phyloP scores from a whole-genome alignment of 345 rosid genomes.

The Moringa oleifera region DNA sequence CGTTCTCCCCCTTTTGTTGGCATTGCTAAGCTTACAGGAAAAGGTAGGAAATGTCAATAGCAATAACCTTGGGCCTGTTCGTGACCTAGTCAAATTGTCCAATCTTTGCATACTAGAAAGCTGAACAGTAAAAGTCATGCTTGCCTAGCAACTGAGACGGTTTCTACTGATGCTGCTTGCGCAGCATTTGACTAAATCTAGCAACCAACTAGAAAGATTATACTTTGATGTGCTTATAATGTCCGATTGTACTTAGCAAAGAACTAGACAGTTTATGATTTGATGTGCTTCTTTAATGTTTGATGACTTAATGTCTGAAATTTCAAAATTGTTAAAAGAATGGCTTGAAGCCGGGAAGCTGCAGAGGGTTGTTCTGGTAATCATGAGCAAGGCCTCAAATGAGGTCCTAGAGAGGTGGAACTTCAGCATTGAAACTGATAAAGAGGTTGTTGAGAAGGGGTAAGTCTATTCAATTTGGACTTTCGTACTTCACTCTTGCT shows the following conservation, averaged over 20 bases:
- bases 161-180: too few relatives aligned
- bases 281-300: background rate
- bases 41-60: background rate
- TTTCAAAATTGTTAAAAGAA: slow-evolving; percentile 37
- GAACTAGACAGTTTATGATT: background rate
- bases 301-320: slow-evolving; percentile 13
- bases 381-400: slow-evolving; percentile 73
- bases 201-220: too few relatives aligned
- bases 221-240: too few relatives aligned
- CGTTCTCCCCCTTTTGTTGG: background rate
- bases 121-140: too few relatives aligned
- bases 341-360: slow-evolving; percentile 91
- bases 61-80: too few relatives aligned
- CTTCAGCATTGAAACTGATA: slow-evolving; percentile 80
- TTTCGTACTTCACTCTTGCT: background rate
- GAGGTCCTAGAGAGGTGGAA: slow-evolving; percentile 98
- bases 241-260: too few relatives aligned
- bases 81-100: too few relatives aligned
- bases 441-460: slow-evolving; percentile 84
- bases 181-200: too few relatives aligned
- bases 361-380: slow-evolving; percentile 81
- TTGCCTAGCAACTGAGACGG: too few relatives aligned
- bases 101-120: too few relatives aligned
- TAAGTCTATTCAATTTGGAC: slow-evolving; percentile 9
- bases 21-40: slow-evolving; percentile 9